These are phyloP conservation scores for Fraxinus dipetala DNA, from an alignment of 305 asterid species.

Conservation along the genomic window DNA sequence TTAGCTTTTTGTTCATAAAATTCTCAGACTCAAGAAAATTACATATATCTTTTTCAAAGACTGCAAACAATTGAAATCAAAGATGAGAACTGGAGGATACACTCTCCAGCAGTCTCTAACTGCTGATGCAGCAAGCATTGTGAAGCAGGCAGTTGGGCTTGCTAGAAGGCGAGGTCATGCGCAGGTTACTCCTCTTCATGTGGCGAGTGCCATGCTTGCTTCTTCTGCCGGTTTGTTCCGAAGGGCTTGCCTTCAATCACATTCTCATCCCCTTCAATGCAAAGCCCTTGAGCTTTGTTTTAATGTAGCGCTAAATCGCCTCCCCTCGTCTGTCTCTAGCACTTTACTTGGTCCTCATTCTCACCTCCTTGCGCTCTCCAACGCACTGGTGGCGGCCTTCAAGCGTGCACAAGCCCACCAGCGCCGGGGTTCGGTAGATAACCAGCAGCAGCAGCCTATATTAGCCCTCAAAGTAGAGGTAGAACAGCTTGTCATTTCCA, in stretches of 20 bases:
- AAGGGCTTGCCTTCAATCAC: constrained; percentile 73
- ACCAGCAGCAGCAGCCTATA: constrained; percentile 70
- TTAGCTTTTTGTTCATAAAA: neutral
- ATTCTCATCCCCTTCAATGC: constrained; percentile 90
- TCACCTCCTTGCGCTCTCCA: constrained; percentile 76
- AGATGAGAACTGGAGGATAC: constrained; percentile 83
- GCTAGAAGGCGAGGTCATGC: constrained; percentile 92
- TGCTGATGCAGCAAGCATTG: constrained; percentile 57
- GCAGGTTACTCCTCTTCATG: constrained; percentile 93
- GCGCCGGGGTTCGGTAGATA: constrained; percentile 77
- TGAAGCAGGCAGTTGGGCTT: constrained; percentile 69
- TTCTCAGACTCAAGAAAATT: neutral
- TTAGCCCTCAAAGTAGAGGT: constrained; percentile 73
- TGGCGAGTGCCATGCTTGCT: constrained; percentile 77
- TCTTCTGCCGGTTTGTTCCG: constrained; percentile 58
- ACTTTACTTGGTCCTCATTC: constrained; percentile 56
- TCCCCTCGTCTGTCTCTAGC: constrained; percentile 69
- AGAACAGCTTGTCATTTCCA: constrained; percentile 73
- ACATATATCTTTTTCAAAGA: neutral
- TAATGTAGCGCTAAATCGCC: constrained; percentile 88
- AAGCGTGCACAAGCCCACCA: constrained; percentile 97
- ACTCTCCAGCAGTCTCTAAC: constrained; percentile 84
- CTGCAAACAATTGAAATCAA: neutral
- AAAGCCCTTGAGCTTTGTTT: constrained; percentile 94
- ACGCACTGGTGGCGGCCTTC: constrained; percentile 89